Percentiles rank a stretch among this genome's conserved stretches.
phyloP scores from a whole-genome alignment of 371 early-diverging fungal genomes.

The Funneliformis caledonium region DNA sequence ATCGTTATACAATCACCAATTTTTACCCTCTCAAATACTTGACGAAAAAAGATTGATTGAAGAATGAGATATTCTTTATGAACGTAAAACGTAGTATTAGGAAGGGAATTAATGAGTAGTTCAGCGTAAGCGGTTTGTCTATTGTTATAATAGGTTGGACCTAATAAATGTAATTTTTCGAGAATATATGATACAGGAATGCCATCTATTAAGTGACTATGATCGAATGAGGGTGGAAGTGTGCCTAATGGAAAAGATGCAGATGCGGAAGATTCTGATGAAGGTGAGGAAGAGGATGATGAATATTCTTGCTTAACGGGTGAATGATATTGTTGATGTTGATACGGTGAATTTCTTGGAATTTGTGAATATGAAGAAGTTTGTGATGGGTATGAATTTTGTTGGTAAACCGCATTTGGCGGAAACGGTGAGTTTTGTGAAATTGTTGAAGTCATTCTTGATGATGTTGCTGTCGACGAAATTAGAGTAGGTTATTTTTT shows the following conservation, averaged over 20 bases:
- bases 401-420: neutral
- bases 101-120: conserved; percentile 19
- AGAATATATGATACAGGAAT: conserved; percentile 32
- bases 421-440: neutral
- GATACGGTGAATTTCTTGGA: neutral
- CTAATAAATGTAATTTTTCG: conserved; percentile 36
- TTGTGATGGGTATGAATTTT: neutral
- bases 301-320: neutral
- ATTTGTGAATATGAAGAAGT: neutral
- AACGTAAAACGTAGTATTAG: neutral
- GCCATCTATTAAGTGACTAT: neutral
- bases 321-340: neutral
- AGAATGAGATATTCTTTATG: conserved; percentile 25
- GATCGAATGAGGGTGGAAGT: neutral
- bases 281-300: neutral
- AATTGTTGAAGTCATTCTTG: neutral
- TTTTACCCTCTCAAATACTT: conserved; percentile 4
- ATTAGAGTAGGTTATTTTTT: too few relatives aligned
- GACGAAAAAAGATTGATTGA: conserved; percentile 25
- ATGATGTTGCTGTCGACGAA: neutral
- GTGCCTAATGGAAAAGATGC: neutral
- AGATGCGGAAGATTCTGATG: neutral
- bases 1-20: conserved; percentile 10
- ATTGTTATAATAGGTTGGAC: conserved; percentile 21
- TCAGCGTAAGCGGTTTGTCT: conserved; percentile 39